Base-by-base conservation (phyloP, 768 basidiomycete species). In the Kockovaella imperatae region DNA sequence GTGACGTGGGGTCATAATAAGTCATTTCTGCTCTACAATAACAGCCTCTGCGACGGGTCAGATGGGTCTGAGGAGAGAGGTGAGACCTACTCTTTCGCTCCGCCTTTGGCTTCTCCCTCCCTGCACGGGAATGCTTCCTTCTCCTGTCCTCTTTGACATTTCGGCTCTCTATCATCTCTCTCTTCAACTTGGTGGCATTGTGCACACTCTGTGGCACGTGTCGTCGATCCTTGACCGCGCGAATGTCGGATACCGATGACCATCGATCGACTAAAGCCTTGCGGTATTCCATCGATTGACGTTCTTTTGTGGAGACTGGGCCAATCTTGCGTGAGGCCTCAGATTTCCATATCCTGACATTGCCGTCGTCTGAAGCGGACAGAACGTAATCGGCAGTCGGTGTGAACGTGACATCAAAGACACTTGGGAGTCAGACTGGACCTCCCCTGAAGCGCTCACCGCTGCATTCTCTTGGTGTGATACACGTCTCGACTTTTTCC, bases 401-500 rank as follows among this genome's bases (percentile, higher is more conserved):
- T 0, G 89, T 88, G 74, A 84, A 96, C 32, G 84, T 74, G 3
- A 88, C 82, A 13, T 89, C 86, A 36, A 87, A 84, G 28, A 99
- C 87, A 52, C 91, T 89, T n/a, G n/a, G n/a, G 61, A 4, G 15
- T 4, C 32, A 26, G 6, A 34, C 23, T 23, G 17, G 21, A 44
- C 10, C 43, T 54, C 42, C 56, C 53, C 24, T 10, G 21, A 17
- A 25, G 40, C 23, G 64, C 75, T 31, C 42, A 87, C 87, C 90
- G 80, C 71, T 97, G 95, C 95, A 99, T 99, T 36, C 95, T 86
- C 74, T 97, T 97, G 14, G 90, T 93, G 70, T 97, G 93, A 66
- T 97, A 99, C 5, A 90, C 83, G 68, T 97, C 93, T 14, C 85
- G 80, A 5, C 78, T 77, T 25, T 80, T 80, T 0, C 91, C 90